Evolutionary conservation across 2,329 filamentous ascomycete genomes (phyloP).

Genomic region (Arthrobotrys iridis): DNA sequence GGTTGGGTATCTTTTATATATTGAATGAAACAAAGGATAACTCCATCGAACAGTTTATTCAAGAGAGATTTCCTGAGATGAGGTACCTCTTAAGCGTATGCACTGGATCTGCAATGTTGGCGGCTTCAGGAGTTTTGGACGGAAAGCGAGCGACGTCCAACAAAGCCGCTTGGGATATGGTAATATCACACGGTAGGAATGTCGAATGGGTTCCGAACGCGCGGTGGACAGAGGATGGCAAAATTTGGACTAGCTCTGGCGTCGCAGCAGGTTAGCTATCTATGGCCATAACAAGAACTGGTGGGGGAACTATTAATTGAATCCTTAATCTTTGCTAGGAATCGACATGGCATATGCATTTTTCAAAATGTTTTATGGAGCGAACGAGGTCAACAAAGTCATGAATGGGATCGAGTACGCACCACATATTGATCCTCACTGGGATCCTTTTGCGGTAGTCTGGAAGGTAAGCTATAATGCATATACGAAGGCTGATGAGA

Average conservation of each 20-base stretch:
- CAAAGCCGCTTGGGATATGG: slow-evolving; percentile 64
- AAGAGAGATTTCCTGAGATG: slow-evolving; percentile 64
- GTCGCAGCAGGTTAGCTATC: slow-evolving; percentile 68
- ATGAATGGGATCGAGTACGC: slow-evolving; percentile 7
- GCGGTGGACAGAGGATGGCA: slow-evolving; percentile 73
- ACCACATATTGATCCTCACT: background rate
- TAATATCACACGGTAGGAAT: slow-evolving; percentile 63
- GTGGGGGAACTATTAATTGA: background rate
- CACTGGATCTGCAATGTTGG: slow-evolving; percentile 71
- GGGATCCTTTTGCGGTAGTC: background rate
- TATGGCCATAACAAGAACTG: background rate
- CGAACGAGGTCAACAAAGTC: background rate
- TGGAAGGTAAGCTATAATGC: background rate
- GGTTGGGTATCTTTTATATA: slow-evolving; percentile 66
- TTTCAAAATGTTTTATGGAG: background rate
- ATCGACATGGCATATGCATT: background rate
- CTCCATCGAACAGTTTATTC: slow-evolving; percentile 61
- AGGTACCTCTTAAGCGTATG: slow-evolving; percentile 73
- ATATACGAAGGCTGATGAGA: too few relatives aligned
- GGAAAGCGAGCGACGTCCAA: slow-evolving; percentile 73
- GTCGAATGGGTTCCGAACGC: slow-evolving; percentile 72
- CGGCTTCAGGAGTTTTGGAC: slow-evolving; percentile 70
- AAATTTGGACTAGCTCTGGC: slow-evolving; percentile 73
- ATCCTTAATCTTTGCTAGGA: background rate
- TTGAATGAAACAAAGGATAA: slow-evolving; percentile 29